Conservation (phyloP, 495 filamentous ascomycete species). For the Penicillium nucicola region DNA sequence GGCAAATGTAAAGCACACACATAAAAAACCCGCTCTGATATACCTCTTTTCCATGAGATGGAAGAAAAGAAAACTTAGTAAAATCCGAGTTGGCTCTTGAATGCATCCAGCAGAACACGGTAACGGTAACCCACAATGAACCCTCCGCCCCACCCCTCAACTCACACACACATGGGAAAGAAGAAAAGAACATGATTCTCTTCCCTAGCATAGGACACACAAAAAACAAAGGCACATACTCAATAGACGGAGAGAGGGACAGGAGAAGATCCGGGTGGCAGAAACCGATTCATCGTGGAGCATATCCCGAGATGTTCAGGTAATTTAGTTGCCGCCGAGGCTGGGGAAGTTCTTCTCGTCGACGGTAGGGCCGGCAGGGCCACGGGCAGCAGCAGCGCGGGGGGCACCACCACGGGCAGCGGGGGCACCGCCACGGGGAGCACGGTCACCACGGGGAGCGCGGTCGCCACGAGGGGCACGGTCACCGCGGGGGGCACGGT, state of each 20-base stretch:
- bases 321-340: slow-evolving; percentile 44
- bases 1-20: slow-evolving; percentile 22
- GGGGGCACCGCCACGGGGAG: slow-evolving; percentile 33
- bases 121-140: neutral
- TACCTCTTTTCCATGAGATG: slow-evolving; percentile 5
- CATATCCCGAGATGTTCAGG: slow-evolving; percentile 2
- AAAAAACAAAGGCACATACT: slow-evolving; percentile 9
- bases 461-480: slow-evolving; percentile 42
- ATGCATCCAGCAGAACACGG: slow-evolving; percentile 6
- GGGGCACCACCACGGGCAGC: slow-evolving; percentile 24
- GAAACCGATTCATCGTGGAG: slow-evolving; percentile 5
- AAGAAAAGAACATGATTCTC: slow-evolving; percentile 10
- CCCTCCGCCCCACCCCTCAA: neutral
- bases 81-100: neutral
- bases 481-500: slow-evolving; percentile 16
- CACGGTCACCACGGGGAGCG: slow-evolving; percentile 29
- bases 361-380: slow-evolving; percentile 36
- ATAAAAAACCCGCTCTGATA: slow-evolving; percentile 13
- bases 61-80: slow-evolving; percentile 6
- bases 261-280: slow-evolving; percentile 9
- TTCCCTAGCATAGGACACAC: slow-evolving; percentile 6
- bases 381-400: slow-evolving; percentile 35
- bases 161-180: slow-evolving; percentile 9
- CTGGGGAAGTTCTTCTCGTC: slow-evolving; percentile 53
- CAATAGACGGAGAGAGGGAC: slow-evolving; percentile 9